Evolutionary conservation across 768 basidiomycete species (phyloP), one percentile per base, ranked within the genome.

Genomic region (Paxillus ammoniavirescens): DNA sequence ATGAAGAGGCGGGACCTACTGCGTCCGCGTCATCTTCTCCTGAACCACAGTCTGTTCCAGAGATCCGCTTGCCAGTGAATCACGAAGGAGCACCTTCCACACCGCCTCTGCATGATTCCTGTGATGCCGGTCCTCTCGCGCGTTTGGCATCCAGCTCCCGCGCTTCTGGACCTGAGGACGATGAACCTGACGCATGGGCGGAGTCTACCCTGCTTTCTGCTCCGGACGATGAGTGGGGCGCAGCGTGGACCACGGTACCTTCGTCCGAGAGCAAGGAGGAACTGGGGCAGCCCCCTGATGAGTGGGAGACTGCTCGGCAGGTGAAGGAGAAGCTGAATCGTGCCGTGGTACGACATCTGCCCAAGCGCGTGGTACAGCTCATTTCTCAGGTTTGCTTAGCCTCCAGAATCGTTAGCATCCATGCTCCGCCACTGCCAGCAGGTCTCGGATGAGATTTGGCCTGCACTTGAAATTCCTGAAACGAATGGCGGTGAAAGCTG

Each of bases 281-380:
- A 42, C 41, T 35, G 26, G 37, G 30, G 2, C 55, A 17, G 1
- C 61, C 66, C 6, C 65, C 72, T 5, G 86, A 90, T 62, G 85
- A 86, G 67, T 89, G 89, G 88, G 86, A 87, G 58, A 61, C 67
- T 9, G 86, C 87, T 12, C 79, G 73, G 55, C 75, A 72, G 60
- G 71, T 79, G 55, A 86, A 87, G 60, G 79, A 79, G 57, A 77
- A 75, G 54, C 75, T 81, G 61, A 82, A 89, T 64, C 76, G 76
- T 42, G 75, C 79, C 64, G 82, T 89, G 65, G 89, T 90, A 71
- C 71, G 88, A 37, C 57, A 33, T 63, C 47, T 37, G 49, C 53
- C 51, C 38, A 54, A 21, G 30, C 36, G 49, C n/a, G 36, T 50
- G 55, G 61, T 48, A 54, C 55, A 42, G 42, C 52, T 63, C 49